Evolutionary conservation across 805 yeast species (phyloP).

Genomic region (Hanseniaspora meyeri): DNA sequence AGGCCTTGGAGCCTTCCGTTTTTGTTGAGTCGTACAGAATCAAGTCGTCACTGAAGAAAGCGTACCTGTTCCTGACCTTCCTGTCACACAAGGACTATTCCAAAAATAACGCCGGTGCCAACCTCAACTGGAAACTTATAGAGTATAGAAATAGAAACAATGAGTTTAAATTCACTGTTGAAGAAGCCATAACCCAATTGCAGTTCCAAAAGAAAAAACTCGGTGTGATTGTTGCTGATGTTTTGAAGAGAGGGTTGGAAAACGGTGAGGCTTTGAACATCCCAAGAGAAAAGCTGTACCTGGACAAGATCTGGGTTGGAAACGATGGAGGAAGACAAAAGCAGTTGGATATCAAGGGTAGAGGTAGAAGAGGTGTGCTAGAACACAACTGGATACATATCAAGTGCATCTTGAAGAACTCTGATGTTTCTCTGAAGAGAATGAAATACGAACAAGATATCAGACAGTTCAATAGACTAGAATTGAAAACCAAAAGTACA

Average conservation of each 20-base stretch:
- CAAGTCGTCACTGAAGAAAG: slow-evolving; percentile 80
- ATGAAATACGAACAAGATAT: slow-evolving; percentile 45
- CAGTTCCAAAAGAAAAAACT: slow-evolving; percentile 76
- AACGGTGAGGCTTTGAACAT: slow-evolving; percentile 54
- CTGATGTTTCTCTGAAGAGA: slow-evolving; percentile 46
- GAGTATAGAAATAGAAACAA: slow-evolving; percentile 10
- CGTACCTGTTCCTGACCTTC: slow-evolving; percentile 65
- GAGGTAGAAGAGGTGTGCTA: slow-evolving; percentile 78
- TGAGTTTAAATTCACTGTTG: slow-evolving; percentile 48
- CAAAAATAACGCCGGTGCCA: slow-evolving; percentile 7
- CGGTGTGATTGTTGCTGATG: slow-evolving; percentile 63
- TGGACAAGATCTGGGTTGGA: slow-evolving; percentile 82
- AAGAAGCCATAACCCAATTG: slow-evolving; percentile 78
- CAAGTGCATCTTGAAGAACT: slow-evolving; percentile 59
- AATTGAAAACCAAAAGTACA: not conserved
- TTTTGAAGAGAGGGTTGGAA: slow-evolving; percentile 58
- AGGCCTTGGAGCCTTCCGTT: slow-evolving; percentile 77
- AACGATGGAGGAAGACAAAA: slow-evolving; percentile 67
- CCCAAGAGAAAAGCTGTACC: slow-evolving; percentile 49
- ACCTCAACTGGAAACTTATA: slow-evolving; percentile 1
- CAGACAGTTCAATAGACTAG: slow-evolving; percentile 27
- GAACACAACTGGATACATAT: slow-evolving; percentile 70
- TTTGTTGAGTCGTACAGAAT: slow-evolving; percentile 68
- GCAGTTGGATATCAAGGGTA: slow-evolving; percentile 70
- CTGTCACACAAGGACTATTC: slow-evolving; percentile 25